These are phyloP conservation scores for Teunomyces pallodes DNA, from an alignment of 805 yeast species.

Conservation along the genomic window DNA sequence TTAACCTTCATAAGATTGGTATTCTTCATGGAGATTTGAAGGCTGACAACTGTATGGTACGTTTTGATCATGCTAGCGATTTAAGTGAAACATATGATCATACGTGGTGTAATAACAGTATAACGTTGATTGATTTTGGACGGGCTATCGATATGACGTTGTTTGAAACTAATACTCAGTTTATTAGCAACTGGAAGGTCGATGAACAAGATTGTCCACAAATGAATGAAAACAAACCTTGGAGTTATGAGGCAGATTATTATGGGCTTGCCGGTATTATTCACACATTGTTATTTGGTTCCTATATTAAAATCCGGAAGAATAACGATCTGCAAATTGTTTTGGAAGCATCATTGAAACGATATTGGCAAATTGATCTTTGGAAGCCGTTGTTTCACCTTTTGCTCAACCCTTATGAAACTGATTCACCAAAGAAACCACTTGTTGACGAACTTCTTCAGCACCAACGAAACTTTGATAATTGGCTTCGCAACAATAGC, in stretches of 20 bases:
- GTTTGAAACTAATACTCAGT: conserved; percentile 47
- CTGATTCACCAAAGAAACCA: conserved; percentile 34
- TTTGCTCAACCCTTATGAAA: conserved; percentile 56
- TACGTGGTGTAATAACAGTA: conserved; percentile 54
- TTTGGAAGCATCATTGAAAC: conserved; percentile 50
- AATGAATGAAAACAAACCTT: conserved; percentile 55
- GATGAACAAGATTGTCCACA: conserved; percentile 74
- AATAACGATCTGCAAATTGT: conserved; percentile 15
- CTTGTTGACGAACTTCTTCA: conserved; percentile 31
- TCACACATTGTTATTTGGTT: conserved; percentile 72
- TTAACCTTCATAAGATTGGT: conserved; percentile 58
- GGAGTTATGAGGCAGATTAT: conserved; percentile 83
- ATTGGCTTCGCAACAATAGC: conserved; percentile 33
- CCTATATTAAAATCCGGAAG: conserved; percentile 45
- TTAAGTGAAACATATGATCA: conserved; percentile 23
- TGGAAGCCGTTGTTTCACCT: conserved; percentile 69
- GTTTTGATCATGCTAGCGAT: conserved; percentile 32
- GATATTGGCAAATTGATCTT: conserved; percentile 72
- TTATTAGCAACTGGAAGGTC: conserved; percentile 57
- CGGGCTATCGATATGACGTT: conserved; percentile 69
- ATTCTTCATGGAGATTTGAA: conserved; percentile 84
- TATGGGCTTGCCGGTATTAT: conserved; percentile 76
- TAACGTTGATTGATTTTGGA: conserved; percentile 77
- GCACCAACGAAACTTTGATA: conserved; percentile 39
- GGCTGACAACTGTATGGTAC: conserved; percentile 82